These are phyloP conservation scores for Candida qinlingensis DNA, from an alignment of 805 yeast genomes.

Conservation along the genomic window DNA sequence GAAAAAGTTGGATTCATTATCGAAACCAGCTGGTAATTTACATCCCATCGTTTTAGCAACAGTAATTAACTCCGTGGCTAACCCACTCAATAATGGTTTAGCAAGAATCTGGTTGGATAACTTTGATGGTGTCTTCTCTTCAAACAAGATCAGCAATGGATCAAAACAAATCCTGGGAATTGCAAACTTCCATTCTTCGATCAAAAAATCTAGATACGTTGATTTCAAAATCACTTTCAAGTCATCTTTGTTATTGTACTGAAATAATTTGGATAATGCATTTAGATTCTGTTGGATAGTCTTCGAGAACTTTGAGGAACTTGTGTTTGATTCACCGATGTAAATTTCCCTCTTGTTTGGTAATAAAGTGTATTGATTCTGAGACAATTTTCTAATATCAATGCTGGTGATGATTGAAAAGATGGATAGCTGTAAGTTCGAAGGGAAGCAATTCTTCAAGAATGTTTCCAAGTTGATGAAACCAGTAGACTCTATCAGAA, in stretches of 20 bases:
- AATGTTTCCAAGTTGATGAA: constrained; percentile 71
- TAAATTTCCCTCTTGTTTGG: constrained; percentile 28
- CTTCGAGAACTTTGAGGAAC: constrained; percentile 34
- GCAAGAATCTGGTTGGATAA: constrained; percentile 68
- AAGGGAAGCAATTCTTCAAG: constrained; percentile 54
- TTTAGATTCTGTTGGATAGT: constrained; percentile 30
- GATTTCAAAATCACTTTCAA: constrained; percentile 36
- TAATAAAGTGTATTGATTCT: constrained; percentile 12
- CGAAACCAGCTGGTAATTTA: constrained; percentile 62
- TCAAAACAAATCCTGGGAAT: constrained; percentile 73
- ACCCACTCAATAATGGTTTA: constrained; percentile 78
- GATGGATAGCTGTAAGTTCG: constrained; percentile 15
- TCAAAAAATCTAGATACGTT: constrained; percentile 52
- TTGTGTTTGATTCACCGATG: constrained; percentile 35
- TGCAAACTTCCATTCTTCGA: constrained; percentile 83
- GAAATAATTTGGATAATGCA: constrained; percentile 30
- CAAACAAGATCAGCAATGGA: constrained; percentile 71
- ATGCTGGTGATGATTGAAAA: constrained; percentile 19
- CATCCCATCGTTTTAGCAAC: constrained; percentile 76
- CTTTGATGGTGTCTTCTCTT: constrained; percentile 55
- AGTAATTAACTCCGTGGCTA: constrained; percentile 66
- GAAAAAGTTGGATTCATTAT: constrained; percentile 56
- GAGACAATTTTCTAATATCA: constrained; percentile 17
- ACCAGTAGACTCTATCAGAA: constrained; percentile 66
- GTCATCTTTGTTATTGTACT: constrained; percentile 35